Percentiles rank a stretch among this genome's conserved stretches.
Conservation (phyloP, 164 flowering plant species). For the Berberis vulgaris region DNA sequence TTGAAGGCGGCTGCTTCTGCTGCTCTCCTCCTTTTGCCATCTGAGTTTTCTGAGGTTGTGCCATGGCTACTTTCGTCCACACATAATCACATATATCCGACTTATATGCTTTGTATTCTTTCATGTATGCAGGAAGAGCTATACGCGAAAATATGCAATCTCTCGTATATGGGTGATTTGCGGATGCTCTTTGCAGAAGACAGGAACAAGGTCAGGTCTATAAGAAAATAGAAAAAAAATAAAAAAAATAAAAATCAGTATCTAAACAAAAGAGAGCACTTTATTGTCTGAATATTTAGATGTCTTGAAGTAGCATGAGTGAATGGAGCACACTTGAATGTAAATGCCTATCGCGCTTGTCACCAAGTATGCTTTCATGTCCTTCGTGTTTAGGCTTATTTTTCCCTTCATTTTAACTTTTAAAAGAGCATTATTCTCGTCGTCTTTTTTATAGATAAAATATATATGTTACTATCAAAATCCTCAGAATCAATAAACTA, state of each 20-base stretch:
- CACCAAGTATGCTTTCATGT: not conserved
- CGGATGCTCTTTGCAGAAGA: slow-evolving; percentile 99
- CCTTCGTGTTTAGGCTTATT: too few relatives aligned
- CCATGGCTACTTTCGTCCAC: not conserved
- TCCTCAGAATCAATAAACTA: too few relatives aligned
- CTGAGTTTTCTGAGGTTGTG: slow-evolving; percentile 65
- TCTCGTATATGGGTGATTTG: slow-evolving; percentile 91
- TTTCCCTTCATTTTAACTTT: too few relatives aligned
- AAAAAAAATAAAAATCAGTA: not conserved
- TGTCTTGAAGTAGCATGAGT: not conserved
- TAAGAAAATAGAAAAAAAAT: not conserved
- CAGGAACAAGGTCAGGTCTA: slow-evolving; percentile 56
- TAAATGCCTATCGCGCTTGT: not conserved
- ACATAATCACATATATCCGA: not conserved
- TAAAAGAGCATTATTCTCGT: too few relatives aligned
- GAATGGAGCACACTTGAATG: not conserved
- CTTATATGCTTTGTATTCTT: not conserved
- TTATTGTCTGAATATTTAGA: not conserved
- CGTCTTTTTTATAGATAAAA: too few relatives aligned
- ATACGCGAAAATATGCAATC: slow-evolving; percentile 83
- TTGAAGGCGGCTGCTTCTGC: slow-evolving; percentile 75
- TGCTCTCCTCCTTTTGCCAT: slow-evolving; percentile 83
- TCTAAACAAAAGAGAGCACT: not conserved
- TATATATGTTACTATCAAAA: too few relatives aligned
- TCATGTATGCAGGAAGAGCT: slow-evolving; percentile 61